These are phyloP conservation scores for Oidiodendron maius DNA, from an alignment of 495 filamentous ascomycete genomes.

Conservation along the genomic window DNA sequence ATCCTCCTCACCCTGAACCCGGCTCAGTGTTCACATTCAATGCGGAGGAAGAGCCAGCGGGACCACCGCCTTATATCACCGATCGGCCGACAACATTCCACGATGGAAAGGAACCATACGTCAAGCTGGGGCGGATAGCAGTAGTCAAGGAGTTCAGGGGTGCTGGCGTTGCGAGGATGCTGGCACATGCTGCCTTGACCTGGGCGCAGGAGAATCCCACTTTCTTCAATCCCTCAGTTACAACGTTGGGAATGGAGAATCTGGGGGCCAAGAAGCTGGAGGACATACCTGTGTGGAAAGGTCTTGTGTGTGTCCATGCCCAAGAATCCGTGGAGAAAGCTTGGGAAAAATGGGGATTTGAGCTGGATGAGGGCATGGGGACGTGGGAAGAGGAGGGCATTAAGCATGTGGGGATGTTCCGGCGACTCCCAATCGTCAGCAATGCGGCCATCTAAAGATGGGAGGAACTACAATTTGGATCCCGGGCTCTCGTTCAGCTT, in stretches of 20 bases:
- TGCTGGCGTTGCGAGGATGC: constrained; percentile 50
- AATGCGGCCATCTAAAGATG: no score
- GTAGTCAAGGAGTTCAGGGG: constrained; percentile 57
- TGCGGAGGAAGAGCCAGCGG: constrained; percentile 9
- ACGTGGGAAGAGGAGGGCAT: constrained; percentile 82
- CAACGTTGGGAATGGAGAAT: constrained; percentile 19
- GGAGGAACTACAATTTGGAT: no score
- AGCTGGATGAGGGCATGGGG: constrained; percentile 62
- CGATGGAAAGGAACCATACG: constrained; percentile 60
- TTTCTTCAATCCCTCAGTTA: constrained; percentile 41
- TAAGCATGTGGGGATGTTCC: constrained; percentile 76
- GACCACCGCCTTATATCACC: constrained; percentile 24
- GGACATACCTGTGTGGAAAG: constrained; percentile 51
- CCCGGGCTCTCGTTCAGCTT: no score
- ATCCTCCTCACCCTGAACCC: constrained; percentile 49
- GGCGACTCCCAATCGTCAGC: no score
- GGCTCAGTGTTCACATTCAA: constrained; percentile 28
- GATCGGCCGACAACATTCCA: constrained; percentile 40
- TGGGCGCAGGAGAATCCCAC: constrained; percentile 53
- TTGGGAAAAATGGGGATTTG: constrained; percentile 65
- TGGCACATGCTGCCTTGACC: constrained; percentile 54
- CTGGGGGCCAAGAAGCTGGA: constrained; percentile 23
- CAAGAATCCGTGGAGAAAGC: constrained; percentile 53
- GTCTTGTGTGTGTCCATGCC: constrained; percentile 69
- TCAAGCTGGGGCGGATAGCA: constrained; percentile 75